Conservation (phyloP, 1,284 basidiomycete species). For the Boletellus deceptivus region DNA sequence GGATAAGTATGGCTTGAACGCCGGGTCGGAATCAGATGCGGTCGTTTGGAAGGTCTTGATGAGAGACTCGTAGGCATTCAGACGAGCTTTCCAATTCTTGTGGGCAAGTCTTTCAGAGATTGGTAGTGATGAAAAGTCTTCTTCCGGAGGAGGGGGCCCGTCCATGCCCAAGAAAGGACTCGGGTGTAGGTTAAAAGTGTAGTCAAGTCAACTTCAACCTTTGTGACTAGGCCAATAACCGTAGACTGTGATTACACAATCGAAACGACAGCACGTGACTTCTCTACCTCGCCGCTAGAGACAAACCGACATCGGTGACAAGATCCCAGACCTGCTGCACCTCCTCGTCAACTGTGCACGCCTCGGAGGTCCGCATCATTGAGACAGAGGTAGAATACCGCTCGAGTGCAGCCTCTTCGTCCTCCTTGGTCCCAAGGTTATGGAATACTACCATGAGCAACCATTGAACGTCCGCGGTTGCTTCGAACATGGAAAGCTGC, state of each 20-base stretch:
- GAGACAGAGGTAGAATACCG: conserved; percentile 48
- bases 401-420: conserved; percentile 54
- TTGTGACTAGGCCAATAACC: conserved; percentile 10
- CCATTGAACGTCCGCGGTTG: conserved; percentile 67
- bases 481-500: conserved; percentile 54
- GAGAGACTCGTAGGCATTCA: conserved; percentile 90
- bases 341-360: conserved; percentile 49
- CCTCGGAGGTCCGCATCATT: conserved; percentile 41
- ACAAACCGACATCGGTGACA: conserved; percentile 55
- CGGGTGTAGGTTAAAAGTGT: conserved; percentile 12
- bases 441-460: conserved; percentile 67
- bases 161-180: conserved; percentile 58
- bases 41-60: conserved; percentile 85
- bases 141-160: conserved; percentile 86
- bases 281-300: conserved; percentile 45
- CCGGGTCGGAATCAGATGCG: conserved; percentile 89
- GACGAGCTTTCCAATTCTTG: conserved; percentile 99
- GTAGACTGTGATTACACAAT: conserved; percentile 24
- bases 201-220: conserved; percentile 6
- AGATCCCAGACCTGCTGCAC: conserved; percentile 55
- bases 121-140: conserved; percentile 86
- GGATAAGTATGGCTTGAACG: conserved; percentile 86
- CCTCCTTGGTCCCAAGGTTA: conserved; percentile 54
- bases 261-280: conserved; percentile 23
- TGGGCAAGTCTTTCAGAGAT: conserved; percentile 83